phyloP scores from a whole-genome alignment of 1,139 yeast genomes.

The Spencermartinsiella ligniputridi region DNA sequence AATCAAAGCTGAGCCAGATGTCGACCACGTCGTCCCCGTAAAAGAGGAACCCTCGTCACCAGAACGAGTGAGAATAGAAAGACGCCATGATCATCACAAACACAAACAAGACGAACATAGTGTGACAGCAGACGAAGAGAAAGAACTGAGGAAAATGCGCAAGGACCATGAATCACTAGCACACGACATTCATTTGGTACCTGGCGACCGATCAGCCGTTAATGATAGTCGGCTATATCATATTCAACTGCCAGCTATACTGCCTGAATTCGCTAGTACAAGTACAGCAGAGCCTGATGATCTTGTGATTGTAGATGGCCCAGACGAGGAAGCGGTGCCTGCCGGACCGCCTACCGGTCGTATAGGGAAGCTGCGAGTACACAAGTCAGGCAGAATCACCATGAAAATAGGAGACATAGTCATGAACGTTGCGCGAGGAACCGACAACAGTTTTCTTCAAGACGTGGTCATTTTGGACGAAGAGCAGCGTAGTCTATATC shows the following conservation, averaged over 20 bases:
- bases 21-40: conserved; percentile 5
- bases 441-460: conserved; percentile 66
- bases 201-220: conserved; percentile 13
- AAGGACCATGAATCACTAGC: conserved; percentile 27
- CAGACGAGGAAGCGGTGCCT: conserved; percentile 6
- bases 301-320: conserved; percentile 16
- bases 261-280: conserved; percentile 50
- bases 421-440: conserved; percentile 72
- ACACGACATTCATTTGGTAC: conserved; percentile 24
- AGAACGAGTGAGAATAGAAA: conserved; percentile 7
- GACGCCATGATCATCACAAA: conserved; percentile 17
- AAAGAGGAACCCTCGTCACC: background rate
- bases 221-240: conserved; percentile 46
- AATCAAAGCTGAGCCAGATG: conserved; percentile 20
- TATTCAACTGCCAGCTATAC: conserved; percentile 65
- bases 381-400: conserved; percentile 74
- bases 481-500: conserved; percentile 43
- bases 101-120: conserved; percentile 3
- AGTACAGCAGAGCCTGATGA: conserved; percentile 11
- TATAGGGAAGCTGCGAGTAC: conserved; percentile 69
- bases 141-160: conserved; percentile 24
- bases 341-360: conserved; percentile 42
- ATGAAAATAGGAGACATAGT: conserved; percentile 67
- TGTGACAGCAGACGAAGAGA: conserved; percentile 23
- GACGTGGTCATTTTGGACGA: conserved; percentile 63